Evolutionary conservation across 2,329 filamentous ascomycete species (phyloP).

Genomic region (Penicillium sp.): DNA sequence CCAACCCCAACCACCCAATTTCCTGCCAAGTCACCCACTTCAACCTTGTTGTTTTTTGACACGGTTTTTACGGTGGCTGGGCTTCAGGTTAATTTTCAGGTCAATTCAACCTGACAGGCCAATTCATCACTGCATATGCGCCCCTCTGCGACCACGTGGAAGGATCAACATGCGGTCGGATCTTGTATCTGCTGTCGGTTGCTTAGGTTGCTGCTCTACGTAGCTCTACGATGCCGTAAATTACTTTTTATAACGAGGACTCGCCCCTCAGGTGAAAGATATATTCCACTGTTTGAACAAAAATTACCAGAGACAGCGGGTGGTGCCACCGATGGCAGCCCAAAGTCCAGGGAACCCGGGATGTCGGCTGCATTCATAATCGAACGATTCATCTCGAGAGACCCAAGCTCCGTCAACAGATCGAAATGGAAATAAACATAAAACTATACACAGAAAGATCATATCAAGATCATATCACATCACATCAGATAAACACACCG

Average conservation of each 20-base stretch:
- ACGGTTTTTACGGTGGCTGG: conserved; percentile 15
- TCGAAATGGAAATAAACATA: background rate
- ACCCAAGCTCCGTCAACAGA: background rate
- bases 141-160: conserved; percentile 8
- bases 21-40: conserved; percentile 17
- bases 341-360: conserved; percentile 1
- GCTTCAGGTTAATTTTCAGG: conserved; percentile 14
- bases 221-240: background rate
- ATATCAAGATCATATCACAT: conserved; percentile 17
- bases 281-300: background rate
- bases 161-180: conserved; percentile 12
- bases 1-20: conserved; percentile 39
- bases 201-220: background rate
- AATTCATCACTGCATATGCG: conserved; percentile 8
- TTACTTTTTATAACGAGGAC: background rate
- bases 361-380: background rate
- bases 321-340: conserved; percentile 5
- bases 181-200: background rate
- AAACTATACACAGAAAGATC: background rate
- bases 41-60: background rate
- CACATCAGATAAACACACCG: conserved; percentile 42
- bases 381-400: background rate
- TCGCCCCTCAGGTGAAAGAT: background rate
- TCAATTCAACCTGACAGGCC: conserved; percentile 4
- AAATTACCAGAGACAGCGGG: background rate